Conservation (phyloP, 306 rosid species). For the Inga laurina region DNA sequence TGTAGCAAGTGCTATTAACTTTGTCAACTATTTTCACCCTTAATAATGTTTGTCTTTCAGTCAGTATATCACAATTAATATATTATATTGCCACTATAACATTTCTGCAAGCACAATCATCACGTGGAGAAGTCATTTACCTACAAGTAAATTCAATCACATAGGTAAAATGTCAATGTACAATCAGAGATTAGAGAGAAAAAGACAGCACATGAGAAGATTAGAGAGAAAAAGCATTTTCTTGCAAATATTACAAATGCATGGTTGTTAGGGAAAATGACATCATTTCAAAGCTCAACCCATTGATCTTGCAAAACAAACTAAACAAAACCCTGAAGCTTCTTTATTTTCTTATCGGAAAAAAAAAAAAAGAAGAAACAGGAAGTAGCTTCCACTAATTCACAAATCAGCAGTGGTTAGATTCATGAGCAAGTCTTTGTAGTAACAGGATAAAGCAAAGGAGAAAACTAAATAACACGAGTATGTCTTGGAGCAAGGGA, state of each 20-base stretch:
- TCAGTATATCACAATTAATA: neutral
- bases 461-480: constrained; percentile 22
- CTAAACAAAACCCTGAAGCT: neutral
- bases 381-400: neutral
- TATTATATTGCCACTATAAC: neutral
- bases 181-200: neutral
- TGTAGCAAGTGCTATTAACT: neutral
- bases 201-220: neutral
- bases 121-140: neutral
- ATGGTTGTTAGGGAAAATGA: neutral
- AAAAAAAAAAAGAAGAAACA: neutral
- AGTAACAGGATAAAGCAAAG: neutral
- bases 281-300: neutral
- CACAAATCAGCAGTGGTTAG: neutral
- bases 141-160: neutral
- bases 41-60: neutral
- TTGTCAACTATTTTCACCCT: neutral
- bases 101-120: neutral
- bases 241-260: no score
- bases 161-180: neutral
- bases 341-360: neutral
- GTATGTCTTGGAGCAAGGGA: constrained; percentile 33
- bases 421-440: neutral
- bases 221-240: neutral
- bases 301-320: neutral